phyloP scores from a whole-genome alignment of 106 monocot genomes.

The Apostasia shenzhenica region DNA sequence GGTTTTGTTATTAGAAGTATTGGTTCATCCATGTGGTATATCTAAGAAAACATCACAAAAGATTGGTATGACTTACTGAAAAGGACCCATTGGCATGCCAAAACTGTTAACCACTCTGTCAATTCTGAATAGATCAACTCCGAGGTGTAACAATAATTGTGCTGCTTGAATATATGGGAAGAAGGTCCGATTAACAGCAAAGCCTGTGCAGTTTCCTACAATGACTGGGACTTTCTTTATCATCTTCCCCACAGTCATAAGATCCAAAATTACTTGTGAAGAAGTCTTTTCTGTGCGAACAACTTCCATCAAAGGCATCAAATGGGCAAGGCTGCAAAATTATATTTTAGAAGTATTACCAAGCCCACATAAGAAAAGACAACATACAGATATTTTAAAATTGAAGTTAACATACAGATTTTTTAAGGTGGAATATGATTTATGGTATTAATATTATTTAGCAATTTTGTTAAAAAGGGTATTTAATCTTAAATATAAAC shows the following conservation, averaged over 20 bases:
- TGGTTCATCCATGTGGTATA: too few species aligned
- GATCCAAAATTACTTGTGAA: slow-evolving; percentile 82
- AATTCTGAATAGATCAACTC: slow-evolving; percentile 74
- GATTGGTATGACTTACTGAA: slow-evolving; percentile 51
- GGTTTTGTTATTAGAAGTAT: too few species aligned
- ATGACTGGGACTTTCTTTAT: slow-evolving; percentile 90
- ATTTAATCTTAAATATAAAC: not conserved
- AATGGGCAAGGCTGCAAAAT: slow-evolving; percentile 66
- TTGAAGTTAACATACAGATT: too few species aligned
- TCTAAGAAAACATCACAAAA: too few species aligned
- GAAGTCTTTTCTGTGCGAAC: slow-evolving; percentile 80
- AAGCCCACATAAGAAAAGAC: not conserved
- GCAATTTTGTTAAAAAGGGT: not conserved
- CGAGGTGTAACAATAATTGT: slow-evolving; percentile 53
- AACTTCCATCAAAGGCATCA: slow-evolving; percentile 90
- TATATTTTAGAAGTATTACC: not conserved
- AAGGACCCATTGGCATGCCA: slow-evolving; percentile 95
- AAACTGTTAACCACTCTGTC: slow-evolving; percentile 67
- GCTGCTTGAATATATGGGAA: slow-evolving; percentile 74
- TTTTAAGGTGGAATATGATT: too few species aligned
- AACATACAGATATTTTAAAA: not conserved
- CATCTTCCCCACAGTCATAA: slow-evolving; percentile 68
- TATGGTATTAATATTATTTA: not conserved
- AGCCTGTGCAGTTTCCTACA: slow-evolving; percentile 86
- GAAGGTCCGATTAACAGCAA: slow-evolving; percentile 87